Conservation (phyloP, 2,329 filamentous ascomycete genomes). For the Gnomoniopsis sp. region DNA sequence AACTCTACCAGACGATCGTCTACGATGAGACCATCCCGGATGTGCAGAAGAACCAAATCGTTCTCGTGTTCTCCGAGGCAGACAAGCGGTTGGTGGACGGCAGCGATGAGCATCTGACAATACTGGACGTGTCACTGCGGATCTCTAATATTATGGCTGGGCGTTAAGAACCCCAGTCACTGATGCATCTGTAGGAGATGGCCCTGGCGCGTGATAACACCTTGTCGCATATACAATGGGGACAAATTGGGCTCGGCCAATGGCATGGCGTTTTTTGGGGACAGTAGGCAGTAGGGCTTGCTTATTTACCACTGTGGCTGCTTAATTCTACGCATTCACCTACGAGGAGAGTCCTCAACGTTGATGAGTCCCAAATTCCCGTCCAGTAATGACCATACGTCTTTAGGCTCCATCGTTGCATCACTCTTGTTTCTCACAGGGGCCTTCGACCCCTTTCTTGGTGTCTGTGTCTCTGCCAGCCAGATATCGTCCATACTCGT, state of each 20-base stretch:
- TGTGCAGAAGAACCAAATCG: conserved; percentile 84
- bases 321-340: conserved; percentile 17
- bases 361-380: conserved; percentile 53
- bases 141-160: conserved; percentile 70
- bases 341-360: conserved; percentile 26
- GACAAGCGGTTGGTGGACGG: conserved; percentile 95
- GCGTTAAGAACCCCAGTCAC: conserved; percentile 23
- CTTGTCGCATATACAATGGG: background rate
- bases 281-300: conserved; percentile 8
- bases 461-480: conserved; percentile 32
- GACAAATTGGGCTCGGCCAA: background rate
- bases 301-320: background rate
- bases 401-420: conserved; percentile 27
- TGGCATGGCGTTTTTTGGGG: conserved; percentile 22
- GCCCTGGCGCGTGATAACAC: background rate
- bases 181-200: background rate
- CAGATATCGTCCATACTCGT: conserved; percentile 29
- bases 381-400: conserved; percentile 50
- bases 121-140: conserved; percentile 79
- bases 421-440: conserved; percentile 23
- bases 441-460: conserved; percentile 21
- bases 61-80: conserved; percentile 84
- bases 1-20: conserved; percentile 80
- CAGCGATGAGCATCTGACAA: conserved; percentile 88
- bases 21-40: conserved; percentile 83